Evolutionary conservation across 1,284 basidiomycete genomes (phyloP).

Genomic region (Marasmius oreades): DNA sequence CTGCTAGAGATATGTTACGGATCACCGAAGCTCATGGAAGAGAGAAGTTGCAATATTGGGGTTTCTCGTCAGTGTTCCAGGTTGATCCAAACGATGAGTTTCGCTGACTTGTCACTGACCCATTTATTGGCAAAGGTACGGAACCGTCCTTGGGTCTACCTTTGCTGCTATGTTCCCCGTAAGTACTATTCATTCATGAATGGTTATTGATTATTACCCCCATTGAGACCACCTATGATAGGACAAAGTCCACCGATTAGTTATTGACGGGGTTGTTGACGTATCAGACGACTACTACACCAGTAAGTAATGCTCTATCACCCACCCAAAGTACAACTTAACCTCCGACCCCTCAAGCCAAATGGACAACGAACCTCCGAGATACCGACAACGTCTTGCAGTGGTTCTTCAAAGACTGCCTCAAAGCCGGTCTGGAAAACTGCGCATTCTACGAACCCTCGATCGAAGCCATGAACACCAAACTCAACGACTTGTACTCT

Average conservation of each 20-base stretch:
- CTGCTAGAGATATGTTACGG: constrained; percentile 25
- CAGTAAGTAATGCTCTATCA: constrained; percentile 13
- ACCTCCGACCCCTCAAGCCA: constrained; percentile 12
- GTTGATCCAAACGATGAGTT: too few species aligned
- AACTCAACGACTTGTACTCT: constrained; percentile 16
- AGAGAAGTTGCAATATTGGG: constrained; percentile 26
- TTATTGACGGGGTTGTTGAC: constrained; percentile 20
- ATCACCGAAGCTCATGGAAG: constrained; percentile 23
- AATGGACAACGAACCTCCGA: constrained; percentile 22
- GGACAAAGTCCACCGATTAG: constrained; percentile 18
- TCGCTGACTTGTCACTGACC: too few species aligned
- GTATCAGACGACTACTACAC: constrained; percentile 18
- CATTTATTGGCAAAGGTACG: constrained; percentile 25
- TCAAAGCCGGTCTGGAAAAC: constrained; percentile 18
- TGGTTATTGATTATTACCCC: too few species aligned
- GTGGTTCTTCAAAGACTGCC: constrained; percentile 24
- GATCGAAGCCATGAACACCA: constrained; percentile 21
- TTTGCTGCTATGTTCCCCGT: constrained; percentile 49
- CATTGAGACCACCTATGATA: too few species aligned
- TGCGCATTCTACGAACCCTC: constrained; percentile 26
- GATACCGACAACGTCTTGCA: constrained; percentile 26
- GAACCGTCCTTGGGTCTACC: constrained; percentile 40
- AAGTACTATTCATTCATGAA: too few species aligned
- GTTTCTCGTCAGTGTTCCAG: constrained; percentile 18
- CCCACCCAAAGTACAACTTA: constrained; percentile 5